Percentiles rank a stretch among this genome's conserved stretches.
These are phyloP conservation scores for Digitaria exilis DNA, from an alignment of 202 grass and related monocot genomes.

Conservation along the genomic window DNA sequence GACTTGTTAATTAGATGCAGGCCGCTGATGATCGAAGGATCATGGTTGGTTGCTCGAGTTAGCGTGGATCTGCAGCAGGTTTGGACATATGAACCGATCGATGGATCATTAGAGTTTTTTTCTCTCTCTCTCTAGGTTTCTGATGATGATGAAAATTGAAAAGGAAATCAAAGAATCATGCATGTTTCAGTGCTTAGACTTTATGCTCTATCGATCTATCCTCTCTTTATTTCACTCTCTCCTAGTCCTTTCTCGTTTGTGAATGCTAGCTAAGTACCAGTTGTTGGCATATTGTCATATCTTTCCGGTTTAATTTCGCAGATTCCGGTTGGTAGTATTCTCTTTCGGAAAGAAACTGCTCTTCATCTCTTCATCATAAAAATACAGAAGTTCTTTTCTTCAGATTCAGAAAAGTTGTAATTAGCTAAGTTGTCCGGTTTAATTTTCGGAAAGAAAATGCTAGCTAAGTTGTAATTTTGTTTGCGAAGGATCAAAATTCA, in stretches of 20 bases:
- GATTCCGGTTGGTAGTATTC: constrained; percentile 32
- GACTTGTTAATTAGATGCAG: constrained; percentile 12
- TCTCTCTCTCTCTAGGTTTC: neutral
- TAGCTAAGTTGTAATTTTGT: no score
- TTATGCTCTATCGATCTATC: constrained; percentile 3
- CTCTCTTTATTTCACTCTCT: neutral
- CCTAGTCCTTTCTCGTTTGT: neutral
- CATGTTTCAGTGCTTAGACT: constrained; percentile 46
- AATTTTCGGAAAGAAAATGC: no score
- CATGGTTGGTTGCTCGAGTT: constrained; percentile 19
- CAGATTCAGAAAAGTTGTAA: no score
- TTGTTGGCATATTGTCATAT: constrained; percentile 3
- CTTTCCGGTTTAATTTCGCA: constrained; percentile 14
- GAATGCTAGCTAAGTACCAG: constrained; percentile 6
- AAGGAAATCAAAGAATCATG: constrained; percentile 31
- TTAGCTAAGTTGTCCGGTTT: no score
- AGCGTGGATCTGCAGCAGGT: constrained; percentile 16
- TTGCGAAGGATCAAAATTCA: neutral
- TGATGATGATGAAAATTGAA: constrained; percentile 32
- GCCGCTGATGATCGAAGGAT: constrained; percentile 38
- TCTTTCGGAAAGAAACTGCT: constrained; percentile 31
- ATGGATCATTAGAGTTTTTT: neutral
- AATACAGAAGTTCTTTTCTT: neutral
- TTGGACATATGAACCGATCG: constrained; percentile 26
- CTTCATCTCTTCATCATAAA: constrained; percentile 5